Conservation (phyloP, 2,329 filamentous ascomycete genomes). For the Penicillium palitans region DNA sequence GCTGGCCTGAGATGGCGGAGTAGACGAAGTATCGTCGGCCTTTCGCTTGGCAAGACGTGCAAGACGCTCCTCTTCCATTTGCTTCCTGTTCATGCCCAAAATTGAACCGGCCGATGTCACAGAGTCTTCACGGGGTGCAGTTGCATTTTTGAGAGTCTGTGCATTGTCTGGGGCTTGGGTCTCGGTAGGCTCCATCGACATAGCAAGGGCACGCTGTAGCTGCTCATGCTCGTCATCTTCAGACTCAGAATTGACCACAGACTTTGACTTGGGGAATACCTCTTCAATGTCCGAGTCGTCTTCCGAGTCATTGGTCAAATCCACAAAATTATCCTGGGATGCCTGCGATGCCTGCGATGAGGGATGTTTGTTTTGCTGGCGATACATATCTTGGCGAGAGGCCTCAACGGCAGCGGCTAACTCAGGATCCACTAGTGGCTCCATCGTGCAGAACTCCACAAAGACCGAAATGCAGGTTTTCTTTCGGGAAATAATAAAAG, state of each 20-base stretch:
- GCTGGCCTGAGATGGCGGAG: slow-evolving; percentile 25
- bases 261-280: slow-evolving; percentile 31
- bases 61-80: slow-evolving; percentile 83
- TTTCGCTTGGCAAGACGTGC: slow-evolving; percentile 65
- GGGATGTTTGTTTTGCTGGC: background rate
- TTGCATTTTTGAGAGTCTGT: background rate
- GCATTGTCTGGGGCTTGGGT: background rate
- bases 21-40: slow-evolving; percentile 42
- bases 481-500: background rate
- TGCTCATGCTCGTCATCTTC: slow-evolving; percentile 36
- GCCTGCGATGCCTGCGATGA: background rate
- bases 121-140: background rate
- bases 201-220: slow-evolving; percentile 36
- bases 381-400: slow-evolving; percentile 22
- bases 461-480: background rate
- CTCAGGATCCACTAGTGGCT: slow-evolving; percentile 16
- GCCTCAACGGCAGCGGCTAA: slow-evolving; percentile 26
- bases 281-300: slow-evolving; percentile 28
- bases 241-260: slow-evolving; percentile 29
- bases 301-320: slow-evolving; percentile 37
- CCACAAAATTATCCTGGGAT: slow-evolving; percentile 26
- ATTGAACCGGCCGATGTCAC: slow-evolving; percentile 24
- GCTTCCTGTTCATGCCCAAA: slow-evolving; percentile 68
- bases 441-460: background rate
- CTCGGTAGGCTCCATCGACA: slow-evolving; percentile 33